A percentile compares a stretch with the other conserved stretches of the same genome.
Conservation (phyloP, 2,329 filamentous ascomycete species). For the Neofusicoccum cordaticola region DNA sequence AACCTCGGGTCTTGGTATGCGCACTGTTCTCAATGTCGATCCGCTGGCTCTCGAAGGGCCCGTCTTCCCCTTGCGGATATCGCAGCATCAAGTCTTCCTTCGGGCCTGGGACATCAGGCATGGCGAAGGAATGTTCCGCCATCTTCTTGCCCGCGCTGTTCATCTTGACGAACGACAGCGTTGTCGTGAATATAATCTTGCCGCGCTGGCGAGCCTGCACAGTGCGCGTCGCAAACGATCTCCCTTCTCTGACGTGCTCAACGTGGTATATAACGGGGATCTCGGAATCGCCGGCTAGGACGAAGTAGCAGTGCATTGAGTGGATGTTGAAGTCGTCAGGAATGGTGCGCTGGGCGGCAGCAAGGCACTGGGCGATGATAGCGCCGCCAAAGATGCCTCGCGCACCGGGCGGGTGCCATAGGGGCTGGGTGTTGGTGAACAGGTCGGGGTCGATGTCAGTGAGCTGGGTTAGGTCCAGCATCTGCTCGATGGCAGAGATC, state of each 20-base stretch:
- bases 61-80: slow-evolving; percentile 32
- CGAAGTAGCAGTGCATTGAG: slow-evolving; percentile 99
- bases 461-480: slow-evolving; percentile 80
- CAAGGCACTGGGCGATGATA: slow-evolving; percentile 87
- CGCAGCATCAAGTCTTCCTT: slow-evolving; percentile 36
- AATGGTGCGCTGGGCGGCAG: slow-evolving; percentile 85
- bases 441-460: slow-evolving; percentile 76
- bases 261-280: slow-evolving; percentile 94
- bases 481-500: slow-evolving; percentile 83
- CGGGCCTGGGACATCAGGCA: slow-evolving; percentile 48
- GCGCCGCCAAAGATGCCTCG: slow-evolving; percentile 91
- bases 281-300: slow-evolving; percentile 80
- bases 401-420: slow-evolving; percentile 90
- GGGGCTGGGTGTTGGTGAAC: slow-evolving; percentile 87
- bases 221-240: slow-evolving; percentile 85
- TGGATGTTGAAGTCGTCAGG: slow-evolving; percentile 77
- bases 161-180: slow-evolving; percentile 79
- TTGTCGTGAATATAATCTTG: slow-evolving; percentile 90
- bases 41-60: slow-evolving; percentile 58
- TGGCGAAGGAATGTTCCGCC: slow-evolving; percentile 64
- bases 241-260: slow-evolving; percentile 84
- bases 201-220: slow-evolving; percentile 93
- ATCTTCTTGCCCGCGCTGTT: slow-evolving; percentile 55
- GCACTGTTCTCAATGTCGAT: slow-evolving; percentile 57
- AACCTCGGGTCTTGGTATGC: slow-evolving; percentile 18